Evolutionary conservation across 2,329 filamentous ascomycete species (phyloP).

Genomic region (Trichoderma hamatum): DNA sequence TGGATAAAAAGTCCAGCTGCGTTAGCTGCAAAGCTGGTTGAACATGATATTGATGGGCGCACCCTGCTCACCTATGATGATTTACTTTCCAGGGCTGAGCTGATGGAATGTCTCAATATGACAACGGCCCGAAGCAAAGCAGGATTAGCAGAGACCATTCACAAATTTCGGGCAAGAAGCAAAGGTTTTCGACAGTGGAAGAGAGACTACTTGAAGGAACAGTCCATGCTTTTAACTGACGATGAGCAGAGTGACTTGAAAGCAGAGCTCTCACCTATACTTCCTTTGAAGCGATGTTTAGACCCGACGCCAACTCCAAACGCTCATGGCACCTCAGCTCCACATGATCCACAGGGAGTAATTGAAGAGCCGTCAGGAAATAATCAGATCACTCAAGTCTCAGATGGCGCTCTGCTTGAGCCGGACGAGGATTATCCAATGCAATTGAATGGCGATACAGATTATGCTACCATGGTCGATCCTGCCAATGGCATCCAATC

Average conservation of each 20-base stretch:
- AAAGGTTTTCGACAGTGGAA: constrained; percentile 47
- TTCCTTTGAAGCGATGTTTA: background rate
- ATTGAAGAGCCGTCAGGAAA: background rate
- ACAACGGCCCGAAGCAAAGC: constrained; percentile 60
- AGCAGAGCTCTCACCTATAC: too few species aligned
- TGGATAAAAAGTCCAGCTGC: constrained; percentile 52
- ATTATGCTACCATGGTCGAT: background rate
- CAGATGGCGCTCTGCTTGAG: background rate
- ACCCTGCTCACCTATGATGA: constrained; percentile 62
- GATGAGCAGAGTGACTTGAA: background rate
- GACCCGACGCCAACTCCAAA: background rate
- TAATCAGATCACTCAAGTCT: background rate
- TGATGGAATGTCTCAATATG: constrained; percentile 59
- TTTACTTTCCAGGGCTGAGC: constrained; percentile 52
- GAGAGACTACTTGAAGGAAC: constrained; percentile 29
- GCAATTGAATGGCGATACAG: background rate
- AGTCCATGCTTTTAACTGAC: background rate
- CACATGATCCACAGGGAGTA: background rate
- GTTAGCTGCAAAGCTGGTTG: constrained; percentile 59
- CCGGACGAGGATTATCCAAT: background rate
- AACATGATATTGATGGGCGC: constrained; percentile 68
- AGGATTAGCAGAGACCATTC: constrained; percentile 61
- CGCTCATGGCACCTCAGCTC: background rate
- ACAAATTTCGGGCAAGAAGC: constrained; percentile 57
- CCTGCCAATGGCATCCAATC: background rate